A percentile compares a stretch with the other conserved stretches of the same genome.
These are phyloP conservation scores for Colletotrichum cordylinicola DNA, from an alignment of 2,329 filamentous ascomycete genomes.

Conservation along the genomic window DNA sequence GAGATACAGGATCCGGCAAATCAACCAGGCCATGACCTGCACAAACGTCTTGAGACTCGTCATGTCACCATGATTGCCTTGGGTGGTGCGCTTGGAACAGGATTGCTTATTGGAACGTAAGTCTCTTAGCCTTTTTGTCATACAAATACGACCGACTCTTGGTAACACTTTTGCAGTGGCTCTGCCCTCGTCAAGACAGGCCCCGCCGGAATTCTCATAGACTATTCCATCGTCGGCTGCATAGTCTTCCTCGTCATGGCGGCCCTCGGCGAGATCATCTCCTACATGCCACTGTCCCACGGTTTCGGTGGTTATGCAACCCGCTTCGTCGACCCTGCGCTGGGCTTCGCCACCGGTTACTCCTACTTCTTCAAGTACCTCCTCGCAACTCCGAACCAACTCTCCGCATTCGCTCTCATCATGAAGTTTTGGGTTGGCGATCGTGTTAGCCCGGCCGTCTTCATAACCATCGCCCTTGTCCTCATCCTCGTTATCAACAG, in stretches of 20 bases:
- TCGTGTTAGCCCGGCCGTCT: conserved; percentile 10
- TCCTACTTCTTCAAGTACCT: conserved; percentile 15
- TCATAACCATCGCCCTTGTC: conserved; percentile 16
- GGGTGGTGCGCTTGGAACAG: conserved; percentile 41
- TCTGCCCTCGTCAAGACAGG: conserved; percentile 54
- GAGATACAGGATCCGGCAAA: neutral
- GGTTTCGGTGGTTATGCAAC: conserved; percentile 69
- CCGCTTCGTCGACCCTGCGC: conserved; percentile 60
- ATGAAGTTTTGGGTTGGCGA: conserved; percentile 17
- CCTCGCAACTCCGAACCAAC: conserved; percentile 38
- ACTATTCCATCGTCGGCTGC: conserved; percentile 46
- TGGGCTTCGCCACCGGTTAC: conserved; percentile 13
- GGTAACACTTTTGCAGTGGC: conserved; percentile 30
- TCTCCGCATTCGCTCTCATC: conserved; percentile 41
- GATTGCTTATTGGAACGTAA: conserved; percentile 54
- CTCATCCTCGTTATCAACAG: conserved; percentile 49
- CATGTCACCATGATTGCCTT: conserved; percentile 43
- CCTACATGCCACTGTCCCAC: conserved; percentile 33
- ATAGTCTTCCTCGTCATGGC: conserved; percentile 63
- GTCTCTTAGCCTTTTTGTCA: neutral
- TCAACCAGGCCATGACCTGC: conserved; percentile 1
- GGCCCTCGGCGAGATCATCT: conserved; percentile 39
- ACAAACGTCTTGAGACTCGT: conserved; percentile 29
- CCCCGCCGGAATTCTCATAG: conserved; percentile 42
- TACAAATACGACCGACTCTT: neutral